phyloP scores from a whole-genome alignment of 345 rosid genomes.

The Noccaea bulbosa region DNA sequence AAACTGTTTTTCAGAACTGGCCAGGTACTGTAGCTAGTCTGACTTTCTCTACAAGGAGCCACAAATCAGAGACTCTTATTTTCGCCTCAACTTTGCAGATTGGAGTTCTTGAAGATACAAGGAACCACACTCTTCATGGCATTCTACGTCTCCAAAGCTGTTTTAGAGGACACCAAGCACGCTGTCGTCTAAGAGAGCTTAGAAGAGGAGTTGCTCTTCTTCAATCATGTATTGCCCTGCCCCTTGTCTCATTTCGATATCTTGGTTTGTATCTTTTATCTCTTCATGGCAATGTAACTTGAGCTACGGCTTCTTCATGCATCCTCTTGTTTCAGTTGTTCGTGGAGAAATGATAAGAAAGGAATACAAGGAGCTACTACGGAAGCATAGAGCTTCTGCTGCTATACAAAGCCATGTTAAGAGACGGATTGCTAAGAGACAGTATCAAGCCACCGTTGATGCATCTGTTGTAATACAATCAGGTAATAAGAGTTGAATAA shows the following conservation, averaged over 20 bases:
- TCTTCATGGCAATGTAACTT: slow-evolving; percentile 9
- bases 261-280: slow-evolving; percentile 8
- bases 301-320: slow-evolving; percentile 18
- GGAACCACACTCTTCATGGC: slow-evolving; percentile 65
- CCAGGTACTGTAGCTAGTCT: slow-evolving; percentile 57
- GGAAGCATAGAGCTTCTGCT: slow-evolving; percentile 78
- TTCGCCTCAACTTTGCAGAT: slow-evolving; percentile 51
- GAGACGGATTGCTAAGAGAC: slow-evolving; percentile 50
- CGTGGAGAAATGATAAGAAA: slow-evolving; percentile 74
- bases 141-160: slow-evolving; percentile 70
- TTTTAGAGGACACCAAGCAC: slow-evolving; percentile 71
- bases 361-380: slow-evolving; percentile 60
- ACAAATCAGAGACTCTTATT: slow-evolving; percentile 15
- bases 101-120: slow-evolving; percentile 71
- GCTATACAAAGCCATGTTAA: slow-evolving; percentile 71
- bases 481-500: slow-evolving; percentile 47
- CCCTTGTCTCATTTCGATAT: slow-evolving; percentile 5
- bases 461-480: slow-evolving; percentile 76
- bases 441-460: slow-evolving; percentile 50
- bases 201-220: slow-evolving; percentile 53
- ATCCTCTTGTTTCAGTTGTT: slow-evolving; percentile 57
- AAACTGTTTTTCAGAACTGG: slow-evolving; percentile 81
- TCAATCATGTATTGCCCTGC: slow-evolving; percentile 68
- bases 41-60: slow-evolving; percentile 6
- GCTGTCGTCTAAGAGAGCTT: slow-evolving; percentile 52